These are phyloP conservation scores for Maudiozyma barnettii DNA, from an alignment of 805 yeast species.

Conservation along the genomic window DNA sequence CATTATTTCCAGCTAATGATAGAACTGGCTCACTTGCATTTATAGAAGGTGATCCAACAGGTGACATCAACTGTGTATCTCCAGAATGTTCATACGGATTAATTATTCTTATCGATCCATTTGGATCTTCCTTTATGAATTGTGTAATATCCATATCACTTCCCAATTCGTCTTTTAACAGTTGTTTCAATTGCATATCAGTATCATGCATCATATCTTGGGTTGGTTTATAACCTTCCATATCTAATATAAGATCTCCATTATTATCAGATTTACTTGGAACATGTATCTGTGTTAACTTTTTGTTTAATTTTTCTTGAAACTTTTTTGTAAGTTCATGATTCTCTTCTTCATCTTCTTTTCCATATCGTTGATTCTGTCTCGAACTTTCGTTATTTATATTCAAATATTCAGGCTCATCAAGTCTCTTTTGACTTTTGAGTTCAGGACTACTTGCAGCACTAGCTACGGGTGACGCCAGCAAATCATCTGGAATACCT, in stretches of 20 bases:
- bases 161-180: conserved; percentile 70
- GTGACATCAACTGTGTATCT: conserved; percentile 6
- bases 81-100: conserved; percentile 24
- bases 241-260: conserved; percentile 84
- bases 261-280: conserved; percentile 81
- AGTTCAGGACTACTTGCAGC: conserved; percentile 51
- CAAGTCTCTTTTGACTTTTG: conserved; percentile 15
- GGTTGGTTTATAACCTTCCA: conserved; percentile 91
- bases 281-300: conserved; percentile 60
- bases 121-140: conserved; percentile 46
- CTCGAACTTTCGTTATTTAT: conserved; percentile 10
- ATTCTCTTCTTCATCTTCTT: background rate
- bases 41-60: conserved; percentile 18
- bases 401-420: conserved; percentile 29
- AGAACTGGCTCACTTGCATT: conserved; percentile 11
- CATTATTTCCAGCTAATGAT: background rate
- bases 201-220: conserved; percentile 67
- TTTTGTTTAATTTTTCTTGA: conserved; percentile 45
- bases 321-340: conserved; percentile 10
- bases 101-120: conserved; percentile 57
- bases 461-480: conserved; percentile 79
- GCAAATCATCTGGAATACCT: conserved; percentile 63
- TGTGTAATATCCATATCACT: conserved; percentile 37
- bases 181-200: conserved; percentile 62
- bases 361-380: background rate